Base-by-base conservation (phyloP, 768 basidiomycete species). In the Russula brevipes region DNA sequence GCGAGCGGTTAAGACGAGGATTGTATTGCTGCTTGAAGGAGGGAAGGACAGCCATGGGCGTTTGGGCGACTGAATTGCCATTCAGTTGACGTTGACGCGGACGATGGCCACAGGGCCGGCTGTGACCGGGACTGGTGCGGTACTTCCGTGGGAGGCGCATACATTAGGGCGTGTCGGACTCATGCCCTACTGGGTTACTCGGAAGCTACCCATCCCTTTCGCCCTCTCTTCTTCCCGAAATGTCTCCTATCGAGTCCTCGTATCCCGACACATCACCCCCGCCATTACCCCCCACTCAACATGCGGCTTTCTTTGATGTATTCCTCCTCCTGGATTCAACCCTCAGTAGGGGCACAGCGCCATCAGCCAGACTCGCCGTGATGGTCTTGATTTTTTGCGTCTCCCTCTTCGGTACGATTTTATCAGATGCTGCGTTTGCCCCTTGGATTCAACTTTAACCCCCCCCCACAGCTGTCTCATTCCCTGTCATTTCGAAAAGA, bases 401-500 rank as follows among this genome's bases (percentile, higher is more conserved):
- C 3, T 91, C 88, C 45, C 79, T 90, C 47, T 78, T 85, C 38
- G 87, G 88, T 88, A 65, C 59, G 79, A 74, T 36, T 4, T 54
- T 36, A 24, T 45, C n/a, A 41, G 7, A 51, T 16, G 24, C 17
- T 9, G 33, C 16, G 11, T 38, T 39, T n/a, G n/a, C n/a, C n/a
- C n/a, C n/a, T n/a, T 1, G 19, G 6, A 12, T 51, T 4, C 36
- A 35, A 41, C 35, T 31, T 17, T 59, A 5, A 52, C 35, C 24
- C 24, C 9, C n/a, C 39, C 38, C 39, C 53, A 24, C 47, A 81
- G 89, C 90, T n/a, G 85, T 84, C 1, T 87, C 87, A 0, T 87
- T 92, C 65, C 90, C 91, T 0, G 76, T 82, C 1, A 60, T 89
- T 31, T 88, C 89, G 0, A 82, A 81, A 61, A 78, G 78, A 1